A percentile compares a stretch with the other conserved stretches of the same genome.
Evolutionary conservation across 129 eudicot species (phyloP).

Genomic region (Flaveria linearis): DNA sequence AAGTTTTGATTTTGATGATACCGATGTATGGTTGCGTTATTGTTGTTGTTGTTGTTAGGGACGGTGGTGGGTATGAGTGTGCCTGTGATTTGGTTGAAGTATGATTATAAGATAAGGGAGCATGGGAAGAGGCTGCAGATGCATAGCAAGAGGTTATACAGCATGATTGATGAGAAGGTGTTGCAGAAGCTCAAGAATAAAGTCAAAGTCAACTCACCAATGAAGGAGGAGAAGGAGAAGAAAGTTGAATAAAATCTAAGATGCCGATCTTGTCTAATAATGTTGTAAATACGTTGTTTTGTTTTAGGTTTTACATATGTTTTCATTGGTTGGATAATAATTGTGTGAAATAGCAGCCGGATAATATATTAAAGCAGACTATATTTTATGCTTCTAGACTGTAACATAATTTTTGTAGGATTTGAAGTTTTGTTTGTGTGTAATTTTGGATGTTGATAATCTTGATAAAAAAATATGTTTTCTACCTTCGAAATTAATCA

Average conservation of each 20-base stretch:
- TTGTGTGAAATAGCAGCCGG: background rate
- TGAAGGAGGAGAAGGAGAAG: conserved; percentile 40
- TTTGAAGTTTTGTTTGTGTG: too few species aligned
- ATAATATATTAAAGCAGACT: background rate
- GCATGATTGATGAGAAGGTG: conserved; percentile 45
- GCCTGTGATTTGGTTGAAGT: conserved; percentile 50
- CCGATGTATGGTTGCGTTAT: background rate
- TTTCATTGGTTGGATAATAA: background rate
- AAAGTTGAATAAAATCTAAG: conserved; percentile 40
- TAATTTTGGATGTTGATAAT: too few species aligned
- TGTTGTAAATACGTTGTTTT: background rate
- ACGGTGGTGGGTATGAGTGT: conserved; percentile 47
- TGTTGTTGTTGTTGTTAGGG: conserved; percentile 40
- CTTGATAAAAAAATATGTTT: too few species aligned
- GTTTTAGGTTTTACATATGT: background rate
- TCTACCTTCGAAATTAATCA: too few species aligned
- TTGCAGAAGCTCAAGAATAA: conserved; percentile 40
- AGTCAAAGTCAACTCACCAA: conserved; percentile 29
- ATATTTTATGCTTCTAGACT: background rate
- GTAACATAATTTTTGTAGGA: too few species aligned
- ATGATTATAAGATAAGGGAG: conserved; percentile 51
- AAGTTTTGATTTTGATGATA: background rate
- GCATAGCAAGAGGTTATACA: conserved; percentile 41
- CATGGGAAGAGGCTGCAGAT: conserved; percentile 43
- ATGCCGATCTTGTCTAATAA: background rate